Evolutionary conservation across 2,329 filamentous ascomycete species (phyloP), one percentile per base, ranked within the genome.

Genomic region (Xylaria sp.): DNA sequence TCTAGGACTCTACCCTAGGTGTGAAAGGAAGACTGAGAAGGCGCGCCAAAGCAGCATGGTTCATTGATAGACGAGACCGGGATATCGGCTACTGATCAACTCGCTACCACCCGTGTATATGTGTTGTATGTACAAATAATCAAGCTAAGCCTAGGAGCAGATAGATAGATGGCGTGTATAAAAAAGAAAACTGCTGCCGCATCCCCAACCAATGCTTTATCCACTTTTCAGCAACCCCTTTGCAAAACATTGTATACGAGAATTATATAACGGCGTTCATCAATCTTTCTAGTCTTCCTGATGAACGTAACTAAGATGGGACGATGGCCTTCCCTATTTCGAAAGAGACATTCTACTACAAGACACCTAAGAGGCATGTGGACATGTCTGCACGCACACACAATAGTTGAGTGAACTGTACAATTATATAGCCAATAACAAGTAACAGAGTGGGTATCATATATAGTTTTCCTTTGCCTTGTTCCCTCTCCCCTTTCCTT

Each of bases 401-500:
- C 2, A 42, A 54, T 16, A 18, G 16, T 5, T 9, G 25, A 44
- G 16, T 50, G 23, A 27, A 12, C 18, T 13, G 42, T 37, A 18
- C 23, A 44, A 50, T 55, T 40, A 27, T 51, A 53, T 48, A 63
- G 21, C 8, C 23, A 48, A 61, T 51, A 58, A 44, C 37, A 60
- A 60, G 16, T 9, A 64, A 64, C 59, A 65, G 27, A 61, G 47
- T 32, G 69, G 66, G 66, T 69, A 69, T 69, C 66, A 66, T 51
- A 51, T 55, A 29, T 35, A 6, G 32, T 55, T 47, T 54, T 57
- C 58, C 21, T 54, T 42, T 23, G 10, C 29, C 42, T 37, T 29
- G 13, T 37, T 23, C 48, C 58, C n/a, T 58, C 21, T 48, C 44
- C 12, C 44, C 44, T 32, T 51, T 37, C 32, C 35, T 44, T 44